Evolutionary conservation across 345 rosid species (phyloP).

Genomic region (Linum usitatissimum): DNA sequence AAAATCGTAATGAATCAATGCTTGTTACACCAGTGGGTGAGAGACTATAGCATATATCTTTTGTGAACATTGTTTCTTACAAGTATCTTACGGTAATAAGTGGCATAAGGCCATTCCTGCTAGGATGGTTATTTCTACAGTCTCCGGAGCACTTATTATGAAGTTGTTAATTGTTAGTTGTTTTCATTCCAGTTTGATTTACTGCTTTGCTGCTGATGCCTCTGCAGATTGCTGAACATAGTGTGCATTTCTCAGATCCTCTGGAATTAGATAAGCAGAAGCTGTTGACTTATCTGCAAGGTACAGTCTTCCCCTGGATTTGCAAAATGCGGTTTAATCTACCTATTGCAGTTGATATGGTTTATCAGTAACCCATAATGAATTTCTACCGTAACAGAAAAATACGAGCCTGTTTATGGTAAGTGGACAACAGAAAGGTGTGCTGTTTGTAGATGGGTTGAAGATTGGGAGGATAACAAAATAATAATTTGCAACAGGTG

Average conservation of each 20-base stretch:
- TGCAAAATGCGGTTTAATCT: background rate
- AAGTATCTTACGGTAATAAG: no score
- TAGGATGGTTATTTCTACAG: no score
- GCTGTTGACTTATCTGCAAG: conserved; percentile 55
- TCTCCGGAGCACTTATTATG: no score
- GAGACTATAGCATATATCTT: no score
- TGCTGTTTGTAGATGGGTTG: conserved; percentile 98
- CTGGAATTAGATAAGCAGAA: conserved; percentile 53
- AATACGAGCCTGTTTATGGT: conserved; percentile 56
- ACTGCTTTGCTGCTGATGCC: background rate
- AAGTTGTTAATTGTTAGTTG: no score
- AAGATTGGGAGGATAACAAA: conserved; percentile 97
- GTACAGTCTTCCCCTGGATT: conserved; percentile 19
- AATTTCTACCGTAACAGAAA: conserved; percentile 37
- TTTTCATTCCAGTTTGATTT: background rate
- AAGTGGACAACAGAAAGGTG: conserved; percentile 99
- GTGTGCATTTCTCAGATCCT: conserved; percentile 34
- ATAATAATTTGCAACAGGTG: conserved; percentile 93
- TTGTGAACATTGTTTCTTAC: no score
- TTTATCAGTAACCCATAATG: background rate
- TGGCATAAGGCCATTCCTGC: no score
- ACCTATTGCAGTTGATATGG: background rate
- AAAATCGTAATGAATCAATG: no score
- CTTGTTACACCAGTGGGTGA: no score
- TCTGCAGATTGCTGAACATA: conserved; percentile 46